These are phyloP conservation scores for Bothia castanella DNA, from an alignment of 1,284 basidiomycete species.

Conservation along the genomic window DNA sequence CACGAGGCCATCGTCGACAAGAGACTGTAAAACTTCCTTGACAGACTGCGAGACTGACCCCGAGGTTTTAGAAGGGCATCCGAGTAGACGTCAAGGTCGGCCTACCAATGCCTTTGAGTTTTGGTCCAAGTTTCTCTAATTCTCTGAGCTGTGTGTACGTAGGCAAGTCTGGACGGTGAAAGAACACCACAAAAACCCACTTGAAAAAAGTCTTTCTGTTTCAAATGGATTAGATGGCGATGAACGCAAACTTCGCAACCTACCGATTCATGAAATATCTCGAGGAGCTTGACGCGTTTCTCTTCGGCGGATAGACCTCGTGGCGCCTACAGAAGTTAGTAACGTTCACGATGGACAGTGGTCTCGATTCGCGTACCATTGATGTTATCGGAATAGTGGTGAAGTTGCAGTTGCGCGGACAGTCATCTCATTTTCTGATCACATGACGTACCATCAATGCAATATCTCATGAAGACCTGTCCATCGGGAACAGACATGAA, in stretches of 20 bases:
- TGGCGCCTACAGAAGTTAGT: constrained; percentile 52
- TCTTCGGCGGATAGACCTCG: constrained; percentile 77
- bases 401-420: background rate
- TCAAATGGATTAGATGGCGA: constrained; percentile 3
- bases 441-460: constrained; percentile 21
- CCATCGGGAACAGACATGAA: constrained; percentile 11
- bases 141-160: constrained; percentile 72
- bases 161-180: background rate
- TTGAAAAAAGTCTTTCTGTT: constrained; percentile 85
- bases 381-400: background rate
- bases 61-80: background rate
- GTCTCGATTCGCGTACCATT: constrained; percentile 25
- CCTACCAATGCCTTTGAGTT: constrained; percentile 83
- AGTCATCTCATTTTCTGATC: constrained; percentile 12
- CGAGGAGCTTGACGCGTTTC: constrained; percentile 74
- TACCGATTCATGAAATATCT: constrained; percentile 88
- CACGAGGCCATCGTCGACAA: constrained; percentile 81
- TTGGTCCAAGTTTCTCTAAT: constrained; percentile 78
- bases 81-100: background rate
- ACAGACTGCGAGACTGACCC: constrained; percentile 75
- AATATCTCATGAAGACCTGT: constrained; percentile 1
- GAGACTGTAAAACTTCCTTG: constrained; percentile 81
- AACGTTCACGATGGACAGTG: background rate
- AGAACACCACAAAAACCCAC: constrained; percentile 25
- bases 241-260: constrained; percentile 18